Evolutionary conservation across 2,329 filamentous ascomycete species (phyloP), one percentile per base, ranked within the genome.

Genomic region (Penicillium sp.): DNA sequence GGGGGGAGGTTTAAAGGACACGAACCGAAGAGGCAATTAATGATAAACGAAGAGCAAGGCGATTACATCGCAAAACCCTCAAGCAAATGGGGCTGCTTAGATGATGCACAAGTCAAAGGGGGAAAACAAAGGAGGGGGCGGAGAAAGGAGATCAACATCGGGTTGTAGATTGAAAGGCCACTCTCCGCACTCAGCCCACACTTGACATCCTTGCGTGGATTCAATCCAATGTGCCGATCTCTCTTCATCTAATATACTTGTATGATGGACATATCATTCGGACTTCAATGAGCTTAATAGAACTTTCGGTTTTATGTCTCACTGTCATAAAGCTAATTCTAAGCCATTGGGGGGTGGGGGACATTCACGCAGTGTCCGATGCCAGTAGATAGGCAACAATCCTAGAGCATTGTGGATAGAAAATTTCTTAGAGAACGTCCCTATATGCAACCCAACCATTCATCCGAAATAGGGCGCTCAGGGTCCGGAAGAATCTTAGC

Each of bases 51-150:
- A 60, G 58, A 39, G 36, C 43, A 45, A 15, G n/a, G 51, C 39
- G 46, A 61, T 69, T 62, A 70, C 68, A 71, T 70, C 58, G 65
- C 60, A 70, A 48, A 48, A 52, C 50, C 54, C 59, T 52, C 56
- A 61, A 42, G n/a, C 23, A 26, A 26, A 28, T 42, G n/a, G 18
- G 18, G 18, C 34, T 38, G 34, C 21, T 23, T 23, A 15, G n/a
- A 21, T 42, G 23, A 21, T 46, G 8, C 2, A 28, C 5, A 18
- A 38, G 21, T n/a, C 21, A 43, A 24, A 29, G 49, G 45, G 48
- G 36, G 42, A 47, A 51, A 61, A 63, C 46, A 53, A 62, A 49
- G 58, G 59, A 48, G 64, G 57, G 51, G 31, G 49, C 49, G 49
- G 57, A 56, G 54, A 55, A 50, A 47, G 49, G 54, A 47, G 54